These are phyloP conservation scores for Cladorrhinum samala DNA, from an alignment of 495 filamentous ascomycete genomes.

Conservation along the genomic window DNA sequence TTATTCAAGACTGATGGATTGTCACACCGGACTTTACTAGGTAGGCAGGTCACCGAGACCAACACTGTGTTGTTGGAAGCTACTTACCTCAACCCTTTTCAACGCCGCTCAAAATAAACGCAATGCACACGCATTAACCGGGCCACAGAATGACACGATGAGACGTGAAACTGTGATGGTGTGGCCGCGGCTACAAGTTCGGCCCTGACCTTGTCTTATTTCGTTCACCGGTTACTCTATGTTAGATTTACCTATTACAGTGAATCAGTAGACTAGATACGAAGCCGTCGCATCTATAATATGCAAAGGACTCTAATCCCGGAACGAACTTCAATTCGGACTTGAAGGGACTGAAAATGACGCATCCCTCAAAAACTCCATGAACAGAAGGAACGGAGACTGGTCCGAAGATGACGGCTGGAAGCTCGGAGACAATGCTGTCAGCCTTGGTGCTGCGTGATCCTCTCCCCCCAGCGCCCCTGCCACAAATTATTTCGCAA, in stretches of 20 bases:
- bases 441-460: too few species aligned
- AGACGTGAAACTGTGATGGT: not conserved
- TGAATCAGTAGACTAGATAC: too few species aligned
- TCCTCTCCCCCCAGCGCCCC: too few species aligned
- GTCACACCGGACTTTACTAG: not conserved
- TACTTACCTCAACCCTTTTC: not conserved
- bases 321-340: too few species aligned
- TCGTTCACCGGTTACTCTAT: not conserved
- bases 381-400: not conserved
- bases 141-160: too few species aligned
- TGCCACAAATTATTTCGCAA: too few species aligned
- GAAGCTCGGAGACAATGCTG: not conserved
- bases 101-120: too few species aligned
- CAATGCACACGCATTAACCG: too few species aligned
- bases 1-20: not conserved
- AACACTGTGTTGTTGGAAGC: constrained; percentile 12
- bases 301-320: too few species aligned
- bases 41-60: not conserved
- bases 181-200: not conserved
- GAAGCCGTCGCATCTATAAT: too few species aligned
- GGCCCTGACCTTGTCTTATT: not conserved
- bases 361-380: not conserved
- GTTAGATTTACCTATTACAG: too few species aligned
- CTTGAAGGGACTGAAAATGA: too few species aligned
- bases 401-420: not conserved